These are phyloP conservation scores for Trypanosoma rangeli DNA, from an alignment of 208 protist genomes.

Conservation along the genomic window DNA sequence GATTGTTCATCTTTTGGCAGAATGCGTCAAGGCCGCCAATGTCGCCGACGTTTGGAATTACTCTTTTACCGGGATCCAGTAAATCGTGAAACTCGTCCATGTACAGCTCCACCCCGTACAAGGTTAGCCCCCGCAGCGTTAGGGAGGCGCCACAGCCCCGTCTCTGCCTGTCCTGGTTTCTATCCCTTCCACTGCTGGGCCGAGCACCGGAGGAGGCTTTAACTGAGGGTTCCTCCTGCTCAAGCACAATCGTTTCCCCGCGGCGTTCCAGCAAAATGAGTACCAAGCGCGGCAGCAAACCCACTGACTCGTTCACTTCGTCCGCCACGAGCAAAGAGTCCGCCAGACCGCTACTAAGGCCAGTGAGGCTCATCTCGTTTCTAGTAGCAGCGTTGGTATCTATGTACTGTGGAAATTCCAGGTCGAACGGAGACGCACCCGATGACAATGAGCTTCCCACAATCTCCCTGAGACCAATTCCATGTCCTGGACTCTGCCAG, in stretches of 20 bases:
- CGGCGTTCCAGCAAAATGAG: slow-evolving; percentile 74
- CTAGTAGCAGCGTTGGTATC: not conserved
- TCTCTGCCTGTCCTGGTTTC: slow-evolving; percentile 1
- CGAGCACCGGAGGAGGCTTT: not conserved
- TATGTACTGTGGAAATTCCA: slow-evolving; percentile 7
- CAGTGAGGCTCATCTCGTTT: slow-evolving; percentile 10
- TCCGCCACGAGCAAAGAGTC: not conserved
- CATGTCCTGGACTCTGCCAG: not conserved
- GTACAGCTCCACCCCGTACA: slow-evolving; percentile 89
- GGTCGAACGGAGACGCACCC: slow-evolving; percentile 2
- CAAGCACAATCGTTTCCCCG: slow-evolving; percentile 46
- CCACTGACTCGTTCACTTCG: slow-evolving; percentile 37
- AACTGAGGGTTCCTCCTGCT: slow-evolving; percentile 15
- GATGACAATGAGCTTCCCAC: slow-evolving; percentile 8
- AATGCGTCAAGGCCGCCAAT: slow-evolving; percentile 68
- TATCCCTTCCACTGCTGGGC: slow-evolving; percentile 1
- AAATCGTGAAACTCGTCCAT: slow-evolving; percentile 83
- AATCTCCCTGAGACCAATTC: not conserved
- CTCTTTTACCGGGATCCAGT: slow-evolving; percentile 72
- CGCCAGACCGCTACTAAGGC: slow-evolving; percentile 8
- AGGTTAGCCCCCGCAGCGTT: slow-evolving; percentile 64
- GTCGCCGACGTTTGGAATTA: slow-evolving; percentile 57
- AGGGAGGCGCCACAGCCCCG: slow-evolving; percentile 24
- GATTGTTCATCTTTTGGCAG: slow-evolving; percentile 64
- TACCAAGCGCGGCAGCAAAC: slow-evolving; percentile 80